Base-by-base conservation (phyloP, 2,329 filamentous ascomycete genomes). In the Hirsutella rhossiliensis region DNA sequence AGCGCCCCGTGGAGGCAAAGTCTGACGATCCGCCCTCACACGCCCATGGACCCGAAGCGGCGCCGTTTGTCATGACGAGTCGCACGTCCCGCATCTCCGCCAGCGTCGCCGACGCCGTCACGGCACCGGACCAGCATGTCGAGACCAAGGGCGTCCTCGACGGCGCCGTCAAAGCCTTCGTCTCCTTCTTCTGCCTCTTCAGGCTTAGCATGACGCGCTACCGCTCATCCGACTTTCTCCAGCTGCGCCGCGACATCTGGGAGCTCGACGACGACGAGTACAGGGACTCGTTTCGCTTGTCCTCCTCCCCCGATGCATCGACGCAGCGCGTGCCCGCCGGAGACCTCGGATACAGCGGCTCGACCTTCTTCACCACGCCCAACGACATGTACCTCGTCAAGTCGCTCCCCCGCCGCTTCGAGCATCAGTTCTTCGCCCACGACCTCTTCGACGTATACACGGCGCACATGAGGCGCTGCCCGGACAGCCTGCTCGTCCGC, bases 271-370 rank as follows among this genome's bases (percentile, higher is more conserved):
- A 70, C 28, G 55, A 62, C 15, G 64, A 63, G 11, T 71, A 71
- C 39, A 15, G 47, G 0, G 44, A 47, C 9, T 68, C 67, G 0
- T 71, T 70, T 46, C 52, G 50, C 27, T 27, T n/a, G 3, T 32
- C 47, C 63, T 5, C 68, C 3, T 9, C 79, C 30, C 60, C 70
- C 34, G 30, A 40, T n/a, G 38, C 29, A 23, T 41, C 40, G 8
- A 9, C 38, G 45, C 1, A 38, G 1, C 42, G 40, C 28, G 19
- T 39, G 9, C 60, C 78, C 1, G 72, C 82, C 47, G 82, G 80
- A 1, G 80, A 86, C 54, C 68, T 87, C 61, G 83, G 83, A 3
- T 85, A 84, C 56, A 84, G 80, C 27, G 84, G 84, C 41, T 86
- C 82, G 63, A 84, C 82, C 0, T 87, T 87, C 62, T 86, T 84